Conservation (phyloP, 495 filamentous ascomycete genomes). For the Umbilicaria muhlenbergii region DNA sequence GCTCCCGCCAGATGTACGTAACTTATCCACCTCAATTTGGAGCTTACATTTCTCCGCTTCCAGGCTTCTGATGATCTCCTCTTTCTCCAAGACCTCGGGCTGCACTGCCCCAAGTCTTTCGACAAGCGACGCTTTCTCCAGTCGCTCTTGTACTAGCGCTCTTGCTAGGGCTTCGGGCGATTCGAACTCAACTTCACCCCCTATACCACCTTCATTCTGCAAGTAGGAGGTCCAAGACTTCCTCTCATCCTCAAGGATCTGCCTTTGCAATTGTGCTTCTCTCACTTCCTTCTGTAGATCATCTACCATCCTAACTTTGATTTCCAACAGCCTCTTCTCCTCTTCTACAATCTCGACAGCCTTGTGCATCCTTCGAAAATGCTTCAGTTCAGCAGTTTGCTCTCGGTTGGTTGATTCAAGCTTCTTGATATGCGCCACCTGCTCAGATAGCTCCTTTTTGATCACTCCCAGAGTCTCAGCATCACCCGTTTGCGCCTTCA, state of each 20-base stretch:
- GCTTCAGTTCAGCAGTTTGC: conserved; percentile 63
- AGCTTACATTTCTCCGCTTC: conserved; percentile 51
- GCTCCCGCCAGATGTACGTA: conserved; percentile 32
- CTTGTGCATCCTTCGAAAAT: conserved; percentile 61
- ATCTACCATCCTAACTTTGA: conserved; percentile 59
- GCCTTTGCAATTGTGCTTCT: conserved; percentile 66
- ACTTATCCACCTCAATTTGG: conserved; percentile 52
- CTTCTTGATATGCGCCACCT: conserved; percentile 74
- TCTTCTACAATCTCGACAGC: conserved; percentile 91
- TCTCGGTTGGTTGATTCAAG: conserved; percentile 69
- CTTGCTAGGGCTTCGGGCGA: conserved; percentile 79
- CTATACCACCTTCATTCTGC: conserved; percentile 40
- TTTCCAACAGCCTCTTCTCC: conserved; percentile 75
- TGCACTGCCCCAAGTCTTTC: conserved; percentile 65
- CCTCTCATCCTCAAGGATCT: conserved; percentile 77
- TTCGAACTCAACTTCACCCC: conserved; percentile 54
- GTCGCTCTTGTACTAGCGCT: conserved; percentile 63
- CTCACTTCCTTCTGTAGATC: conserved; percentile 57
- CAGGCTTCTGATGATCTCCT: conserved; percentile 54
- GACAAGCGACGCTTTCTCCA: conserved; percentile 60
- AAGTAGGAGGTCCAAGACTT: conserved; percentile 78
- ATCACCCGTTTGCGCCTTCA: conserved; percentile 76
- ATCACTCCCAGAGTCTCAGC: conserved; percentile 67
- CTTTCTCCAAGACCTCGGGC: conserved; percentile 66
- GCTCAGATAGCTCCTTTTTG: conserved; percentile 73